Evolutionary conservation across 2,329 filamentous ascomycete species (phyloP), one percentile per base, ranked within the genome.

Genomic region (Fusarium sp.): DNA sequence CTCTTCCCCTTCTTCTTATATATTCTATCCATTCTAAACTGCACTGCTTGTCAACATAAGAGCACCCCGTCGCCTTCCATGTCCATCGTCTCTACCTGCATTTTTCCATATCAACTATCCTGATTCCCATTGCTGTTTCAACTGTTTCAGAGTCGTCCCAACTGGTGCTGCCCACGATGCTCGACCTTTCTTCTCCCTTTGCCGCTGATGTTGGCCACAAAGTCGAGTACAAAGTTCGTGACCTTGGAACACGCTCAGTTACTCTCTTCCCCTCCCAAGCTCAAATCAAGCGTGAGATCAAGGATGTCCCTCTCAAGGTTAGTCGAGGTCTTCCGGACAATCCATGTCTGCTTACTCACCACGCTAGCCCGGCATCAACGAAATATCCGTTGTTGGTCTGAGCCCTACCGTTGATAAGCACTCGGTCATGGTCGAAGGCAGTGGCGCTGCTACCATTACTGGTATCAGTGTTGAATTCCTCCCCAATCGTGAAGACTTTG

Each of bases 221-320:
- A 61, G 76, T 85, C 60, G 81, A 86, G 62, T 89, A 88, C 75
- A 82, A 83, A 33, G 76, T 91, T 64, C 83, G 84, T 42, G 83
- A 89, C 49, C 79, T 91, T 31, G 73, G 80, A 10, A 91, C 89
- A 34, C 85, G 86, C 50, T 85, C 85, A 1, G 88, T 92, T 16
- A 88, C 85, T 0, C 82, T 92, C 40, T 91, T 89, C 62, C 89
- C 89, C 0, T 81, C 81, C 3, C 81, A 85, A 65, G 89, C 89
- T 2, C 88, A 89, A 47, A 77, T 91, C 31, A 82, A 86, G 13
- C 84, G 89, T 28, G 86, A 90, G 54, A 84, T 91, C 73, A 84
- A 84, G 59, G 78, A 85, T 67, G 79, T 90, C 16, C 57, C 67
- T 40, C 71, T 78, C 36, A 74, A 75, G 60, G 76, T 77, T 15